Evolutionary conservation across 306 rosid species (phyloP).

Genomic region (Sphenostylis stenocarpa): DNA sequence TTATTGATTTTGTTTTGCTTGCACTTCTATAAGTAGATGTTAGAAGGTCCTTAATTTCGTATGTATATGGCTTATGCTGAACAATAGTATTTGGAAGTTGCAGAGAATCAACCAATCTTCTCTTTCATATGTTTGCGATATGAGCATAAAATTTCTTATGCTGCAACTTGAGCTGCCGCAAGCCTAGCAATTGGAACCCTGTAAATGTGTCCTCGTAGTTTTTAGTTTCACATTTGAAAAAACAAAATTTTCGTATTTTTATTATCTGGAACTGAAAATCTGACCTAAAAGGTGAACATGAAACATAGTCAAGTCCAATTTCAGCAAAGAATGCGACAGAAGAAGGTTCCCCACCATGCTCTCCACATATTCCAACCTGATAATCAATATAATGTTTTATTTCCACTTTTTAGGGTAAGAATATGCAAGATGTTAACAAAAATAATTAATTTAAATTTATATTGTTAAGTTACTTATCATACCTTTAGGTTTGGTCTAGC

Average conservation of each 20-base stretch:
- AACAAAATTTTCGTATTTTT: neutral
- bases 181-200: slow-evolving; percentile 99
- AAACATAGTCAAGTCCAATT: slow-evolving; percentile 95
- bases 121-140: slow-evolving; percentile 4
- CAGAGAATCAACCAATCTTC: slow-evolving; percentile 2
- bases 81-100: slow-evolving; percentile 32
- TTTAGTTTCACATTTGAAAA: slow-evolving; percentile 21
- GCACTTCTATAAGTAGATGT: slow-evolving; percentile 28
- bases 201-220: slow-evolving; percentile 22
- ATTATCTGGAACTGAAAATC: neutral
- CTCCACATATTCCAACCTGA: slow-evolving; percentile 98
- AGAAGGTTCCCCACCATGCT: slow-evolving; percentile 99
- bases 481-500: slow-evolving; percentile 86
- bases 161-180: slow-evolving; percentile 93
- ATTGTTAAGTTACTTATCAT: neutral
- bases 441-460: neutral
- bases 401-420: neutral
- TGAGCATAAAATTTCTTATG: slow-evolving; percentile 5
- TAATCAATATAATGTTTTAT: slow-evolving; percentile 3
- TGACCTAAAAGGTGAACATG: slow-evolving; percentile 97
- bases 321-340: slow-evolving; percentile 92
- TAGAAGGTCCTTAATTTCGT: slow-evolving; percentile 17
- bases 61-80: slow-evolving; percentile 16
- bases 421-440: neutral
- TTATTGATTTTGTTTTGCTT: neutral